These are phyloP conservation scores for Zopfia rhizophila DNA, from an alignment of 2,329 filamentous ascomycete genomes.

Conservation along the genomic window DNA sequence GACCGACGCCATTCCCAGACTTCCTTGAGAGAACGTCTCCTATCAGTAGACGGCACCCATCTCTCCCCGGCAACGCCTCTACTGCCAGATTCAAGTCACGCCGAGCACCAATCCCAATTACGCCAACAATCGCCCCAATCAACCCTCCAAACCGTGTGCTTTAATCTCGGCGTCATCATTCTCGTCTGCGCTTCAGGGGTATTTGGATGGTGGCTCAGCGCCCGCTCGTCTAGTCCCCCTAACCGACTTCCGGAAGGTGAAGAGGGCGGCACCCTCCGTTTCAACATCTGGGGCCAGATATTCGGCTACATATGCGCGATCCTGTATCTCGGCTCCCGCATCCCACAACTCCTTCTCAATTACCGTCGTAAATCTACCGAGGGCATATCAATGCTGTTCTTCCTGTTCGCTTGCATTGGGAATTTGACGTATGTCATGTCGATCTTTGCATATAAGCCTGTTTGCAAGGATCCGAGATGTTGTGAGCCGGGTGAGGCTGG, in stretches of 20 bases:
- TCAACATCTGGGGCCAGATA: conserved; percentile 84
- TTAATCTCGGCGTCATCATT: conserved; percentile 79
- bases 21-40: conserved; percentile 58
- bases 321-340: conserved; percentile 86
- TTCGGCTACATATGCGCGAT: conserved; percentile 93
- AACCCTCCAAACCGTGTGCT: conserved; percentile 68
- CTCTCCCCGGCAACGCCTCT: conserved; percentile 87
- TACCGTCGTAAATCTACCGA: conserved; percentile 93
- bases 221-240: conserved; percentile 45
- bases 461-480: conserved; percentile 60
- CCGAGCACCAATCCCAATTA: conserved; percentile 39
- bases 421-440: conserved; percentile 93
- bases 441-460: conserved; percentile 88
- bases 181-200: conserved; percentile 87
- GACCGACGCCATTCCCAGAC: conserved; percentile 44
- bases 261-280: conserved; percentile 65
- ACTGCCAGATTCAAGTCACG: conserved; percentile 61
- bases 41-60: conserved; percentile 72
- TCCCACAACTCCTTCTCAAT: conserved; percentile 92
- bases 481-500: conserved; percentile 74
- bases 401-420: conserved; percentile 94
- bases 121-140: conserved; percentile 54
- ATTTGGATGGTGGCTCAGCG: conserved; percentile 82
- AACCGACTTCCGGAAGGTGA: conserved; percentile 43
- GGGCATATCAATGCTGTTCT: conserved; percentile 92